A percentile compares a stretch with the other conserved stretches of the same genome.
Evolutionary conservation across 345 rosid genomes (phyloP).

Genomic region (Carallia pectinifolia): DNA sequence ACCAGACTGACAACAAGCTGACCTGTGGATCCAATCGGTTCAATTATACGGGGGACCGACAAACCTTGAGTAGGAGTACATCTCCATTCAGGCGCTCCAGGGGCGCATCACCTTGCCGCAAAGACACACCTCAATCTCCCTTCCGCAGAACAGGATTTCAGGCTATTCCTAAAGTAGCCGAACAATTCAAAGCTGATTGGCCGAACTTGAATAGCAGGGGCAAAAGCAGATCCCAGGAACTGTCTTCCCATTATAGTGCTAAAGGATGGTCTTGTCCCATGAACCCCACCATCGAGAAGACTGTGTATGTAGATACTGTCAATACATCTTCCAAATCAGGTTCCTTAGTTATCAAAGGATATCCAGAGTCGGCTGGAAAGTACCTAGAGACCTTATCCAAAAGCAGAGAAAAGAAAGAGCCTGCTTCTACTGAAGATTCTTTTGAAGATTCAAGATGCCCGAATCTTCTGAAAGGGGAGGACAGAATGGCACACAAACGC

Average conservation of each 20-base stretch:
- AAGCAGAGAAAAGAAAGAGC: conserved; percentile 25
- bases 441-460: conserved; percentile 28
- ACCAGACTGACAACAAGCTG: conserved; percentile 33
- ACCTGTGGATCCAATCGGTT: conserved; percentile 42
- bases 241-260: conserved; percentile 23
- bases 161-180: conserved; percentile 60
- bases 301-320: conserved; percentile 60
- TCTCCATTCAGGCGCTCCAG: conserved; percentile 57
- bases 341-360: conserved; percentile 26
- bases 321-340: conserved; percentile 30
- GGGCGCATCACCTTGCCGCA: conserved; percentile 52
- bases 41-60: conserved; percentile 35
- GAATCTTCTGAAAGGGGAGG: conserved; percentile 18
- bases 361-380: conserved; percentile 14
- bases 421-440: conserved; percentile 12
- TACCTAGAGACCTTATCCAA: conserved; percentile 10
- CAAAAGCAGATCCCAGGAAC: conserved; percentile 52
- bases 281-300: conserved; percentile 59
- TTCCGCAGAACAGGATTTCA: conserved; percentile 43
- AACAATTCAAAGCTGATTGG: conserved; percentile 39
- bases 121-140: conserved; percentile 51
- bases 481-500: conserved; percentile 9
- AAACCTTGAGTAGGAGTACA: conserved; percentile 32
- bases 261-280: conserved; percentile 32
- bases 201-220: conserved; percentile 29